Percentiles rank a stretch among this genome's conserved stretches.
Evolutionary conservation across 306 rosid species (phyloP).

Genomic region (Lathyrus sativus): DNA sequence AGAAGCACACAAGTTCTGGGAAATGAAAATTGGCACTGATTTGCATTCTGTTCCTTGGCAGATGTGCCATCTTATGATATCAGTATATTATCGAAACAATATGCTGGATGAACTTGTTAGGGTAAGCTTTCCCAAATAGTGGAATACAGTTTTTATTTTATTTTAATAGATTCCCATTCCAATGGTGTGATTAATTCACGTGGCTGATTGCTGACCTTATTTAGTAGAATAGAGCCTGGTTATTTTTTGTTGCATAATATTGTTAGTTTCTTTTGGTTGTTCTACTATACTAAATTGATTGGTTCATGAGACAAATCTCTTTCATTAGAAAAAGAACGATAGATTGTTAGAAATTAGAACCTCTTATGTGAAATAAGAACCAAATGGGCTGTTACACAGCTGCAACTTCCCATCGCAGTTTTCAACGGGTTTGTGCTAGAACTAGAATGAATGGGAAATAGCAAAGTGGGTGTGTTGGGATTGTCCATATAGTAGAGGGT

Average conservation of each 20-base stretch:
- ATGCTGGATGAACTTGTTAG: conserved; percentile 63
- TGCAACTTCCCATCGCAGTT: too few relatives aligned
- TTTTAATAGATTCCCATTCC: neutral
- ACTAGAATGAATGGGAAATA: too few relatives aligned
- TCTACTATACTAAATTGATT: conserved; percentile 10
- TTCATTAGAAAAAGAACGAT: conserved; percentile 15
- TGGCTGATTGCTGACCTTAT: neutral
- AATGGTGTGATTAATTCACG: conserved; percentile 8
- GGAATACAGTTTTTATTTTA: conserved; percentile 14
- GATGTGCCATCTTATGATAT: conserved; percentile 77
- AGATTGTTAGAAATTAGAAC: neutral
- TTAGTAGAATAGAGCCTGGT: neutral
- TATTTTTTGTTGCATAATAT: conserved; percentile 9
- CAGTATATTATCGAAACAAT: conserved; percentile 77
- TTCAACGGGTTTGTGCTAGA: too few relatives aligned
- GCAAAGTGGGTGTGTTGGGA: too few relatives aligned
- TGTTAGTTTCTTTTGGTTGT: conserved; percentile 5
- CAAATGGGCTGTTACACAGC: too few relatives aligned
- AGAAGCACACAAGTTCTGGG: conserved; percentile 92
- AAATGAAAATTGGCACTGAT: conserved; percentile 71
- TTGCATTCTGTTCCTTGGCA: conserved; percentile 96
- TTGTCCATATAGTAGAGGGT: too few relatives aligned
- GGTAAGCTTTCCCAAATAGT: conserved; percentile 47
- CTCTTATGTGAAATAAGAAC: too few relatives aligned
- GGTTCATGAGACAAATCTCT: conserved; percentile 24